phyloP scores from a whole-genome alignment of 345 rosid species.

The Rubroshorea leprosula region DNA sequence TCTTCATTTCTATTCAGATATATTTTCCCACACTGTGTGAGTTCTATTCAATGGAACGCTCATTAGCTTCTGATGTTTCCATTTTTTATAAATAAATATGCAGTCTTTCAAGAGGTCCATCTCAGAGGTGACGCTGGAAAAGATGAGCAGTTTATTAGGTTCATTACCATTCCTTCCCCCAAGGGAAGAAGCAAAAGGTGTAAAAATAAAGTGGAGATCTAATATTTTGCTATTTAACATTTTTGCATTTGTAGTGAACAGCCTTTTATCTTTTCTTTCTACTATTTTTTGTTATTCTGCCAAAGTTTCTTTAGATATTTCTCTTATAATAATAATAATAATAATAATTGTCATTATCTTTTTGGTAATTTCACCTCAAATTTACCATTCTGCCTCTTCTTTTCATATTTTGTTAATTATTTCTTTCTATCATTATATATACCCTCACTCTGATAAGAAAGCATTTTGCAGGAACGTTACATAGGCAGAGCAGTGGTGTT shows the following conservation, averaged over 20 bases:
- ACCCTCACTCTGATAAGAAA: slow-evolving; percentile 17
- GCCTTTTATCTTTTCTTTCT: not conserved
- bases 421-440: slow-evolving; percentile 4
- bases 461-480: slow-evolving; percentile 41
- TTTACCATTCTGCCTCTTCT: not conserved
- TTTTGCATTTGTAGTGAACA: not conserved
- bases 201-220: too few species aligned
- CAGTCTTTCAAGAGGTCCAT: slow-evolving; percentile 70
- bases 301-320: not conserved
- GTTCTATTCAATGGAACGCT: not conserved
- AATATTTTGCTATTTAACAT: not conserved
- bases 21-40: too few species aligned
- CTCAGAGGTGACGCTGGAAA: slow-evolving; percentile 66
- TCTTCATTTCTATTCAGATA: not conserved
- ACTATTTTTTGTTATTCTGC: not conserved
- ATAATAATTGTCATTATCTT: not conserved
- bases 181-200: slow-evolving; percentile 56
- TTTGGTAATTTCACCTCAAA: not conserved
- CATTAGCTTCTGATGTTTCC: slow-evolving; percentile 2
- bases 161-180: slow-evolving; percentile 58
- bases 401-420: slow-evolving; percentile 9
- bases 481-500: slow-evolving; percentile 42
- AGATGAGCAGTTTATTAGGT: slow-evolving; percentile 65
- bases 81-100: slow-evolving; percentile 12
- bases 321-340: too few species aligned